Evolutionary conservation across 148 eudicot genomes (phyloP), one percentile per base, ranked within the genome.

Genomic region (Oxyria digyna): DNA sequence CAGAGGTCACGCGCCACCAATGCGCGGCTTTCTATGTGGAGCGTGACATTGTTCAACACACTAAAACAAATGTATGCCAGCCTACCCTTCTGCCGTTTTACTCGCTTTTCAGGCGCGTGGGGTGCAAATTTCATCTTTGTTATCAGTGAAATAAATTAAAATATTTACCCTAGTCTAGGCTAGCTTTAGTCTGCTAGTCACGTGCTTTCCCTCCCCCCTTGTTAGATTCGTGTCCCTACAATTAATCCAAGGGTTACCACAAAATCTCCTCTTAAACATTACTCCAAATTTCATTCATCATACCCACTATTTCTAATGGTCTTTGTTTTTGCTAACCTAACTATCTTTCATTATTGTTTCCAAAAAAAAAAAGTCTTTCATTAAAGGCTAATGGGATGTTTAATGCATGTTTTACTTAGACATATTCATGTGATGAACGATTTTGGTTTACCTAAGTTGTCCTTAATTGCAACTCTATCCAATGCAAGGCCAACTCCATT

Each of bases 21-120:
- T 59, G 65, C 65, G 65, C 65, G 37, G 65, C 65, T 59, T 59
- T 59, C 4, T 15, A 59, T 59, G 65, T 38, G 65, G 65, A 29
- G 37, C 65, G 65, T 59, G 65, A 20, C 65, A 14, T 6, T 9
- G 65, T 29, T 59, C 37, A 29, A 9, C 37, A 8, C 65, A 59
- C 37, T 12, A 27, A 29, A 59, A 59, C 65, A 59, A 59, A 59
- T 59, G 18, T 14, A 13, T 27, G 65, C 65, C 65, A 59, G 37
- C 65, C 5, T 14, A 29, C 37, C 65, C 65, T 59, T 14, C 31
- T 18, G 18, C 21, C 0, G 29, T 9, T 4, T 14, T 24, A 52
- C 62, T 2, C 31, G 29, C 65, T 24, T 11, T 10, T 8, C 20
- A 4, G 37, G 65, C 65, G 35, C 37, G 37, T 31, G 37, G 5